Base-by-base conservation (phyloP, 2,329 filamentous ascomycete genomes). In the Huntiella bhutanensis region DNA sequence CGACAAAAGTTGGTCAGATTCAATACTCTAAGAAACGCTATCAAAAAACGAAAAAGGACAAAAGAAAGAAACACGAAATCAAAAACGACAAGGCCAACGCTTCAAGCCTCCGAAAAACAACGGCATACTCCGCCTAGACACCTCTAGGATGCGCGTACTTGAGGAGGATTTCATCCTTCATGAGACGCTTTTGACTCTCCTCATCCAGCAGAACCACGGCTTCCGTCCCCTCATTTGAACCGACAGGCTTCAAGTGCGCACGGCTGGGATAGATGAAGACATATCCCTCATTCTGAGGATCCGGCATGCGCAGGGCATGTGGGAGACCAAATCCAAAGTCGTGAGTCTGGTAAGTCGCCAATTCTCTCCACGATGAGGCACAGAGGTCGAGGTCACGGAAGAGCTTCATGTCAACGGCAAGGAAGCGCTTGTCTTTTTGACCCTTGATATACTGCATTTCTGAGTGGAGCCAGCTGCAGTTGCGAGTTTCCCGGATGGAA, bases 281-380 rank as follows among this genome's bases (percentile, higher is more conserved):
- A 8, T 37, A 42, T 7, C 38, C 45, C 5, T 42, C 39, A 37
- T 22, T 37, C 38, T 47, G 38, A 12, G 39, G 32, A 5, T 36
- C 28, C 22, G 45, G 39, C 32, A 42, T 11, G 4, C 45, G 39
- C n/a, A 47, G 15, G 2, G 45, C 45, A 35, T 46, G 38, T 6
- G 45, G 45, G 15, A 47, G 33, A n/a, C 45, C 45, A 41, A 47
- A 47, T 12, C 45, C 45, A 33, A 42, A 47, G 16, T 47, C 38
- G 13, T 47, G 45, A 2, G 5, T 8, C 5, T 42, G 13, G 16
- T 47, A 47, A 1, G 16, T 22, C 6, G 34, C 32, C 33, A 47
- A 10, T 10, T 47, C 45, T 15, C 45, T 16, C 45, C 45, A 47
- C 10, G 37, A 41, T 12, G 38, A 42, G 4, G 17, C 32, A 16